Evolutionary conservation across 169 alveolate genomes (phyloP).

Genomic region (Plasmodium gallinaceum): DNA sequence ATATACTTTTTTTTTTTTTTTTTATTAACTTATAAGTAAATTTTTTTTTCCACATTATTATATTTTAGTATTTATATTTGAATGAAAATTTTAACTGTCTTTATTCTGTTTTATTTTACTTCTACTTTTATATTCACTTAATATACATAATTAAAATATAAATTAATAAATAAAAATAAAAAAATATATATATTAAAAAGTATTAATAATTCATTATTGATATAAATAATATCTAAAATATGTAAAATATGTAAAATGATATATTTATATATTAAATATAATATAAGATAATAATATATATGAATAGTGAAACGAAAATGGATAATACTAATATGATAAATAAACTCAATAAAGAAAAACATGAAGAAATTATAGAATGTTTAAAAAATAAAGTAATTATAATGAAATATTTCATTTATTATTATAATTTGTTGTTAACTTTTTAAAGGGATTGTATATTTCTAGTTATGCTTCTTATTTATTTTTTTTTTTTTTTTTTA

Average conservation of each 20-base stretch:
- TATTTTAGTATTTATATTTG: no score
- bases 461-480: background rate
- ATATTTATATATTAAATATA: background rate
- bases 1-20: no score
- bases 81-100: no score
- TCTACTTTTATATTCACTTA: background rate
- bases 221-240: no score
- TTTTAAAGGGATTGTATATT: no score
- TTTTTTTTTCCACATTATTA: no score
- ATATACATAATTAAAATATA: background rate
- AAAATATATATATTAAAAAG: no score
- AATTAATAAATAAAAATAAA: no score
- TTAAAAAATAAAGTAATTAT: conserved; percentile 42
- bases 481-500: background rate
- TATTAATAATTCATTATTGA: no score
- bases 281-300: background rate
- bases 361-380: conserved; percentile 18
- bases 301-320: conserved; percentile 14
- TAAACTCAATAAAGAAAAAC: conserved; percentile 1
- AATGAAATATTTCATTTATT: background rate
- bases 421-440: background rate
- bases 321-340: background rate
- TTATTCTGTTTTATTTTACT: background rate
- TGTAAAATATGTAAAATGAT: background rate
- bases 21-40: no score